Evolutionary conservation across 257 asterid genomes (phyloP).

Genomic region (Scutellaria minor): DNA sequence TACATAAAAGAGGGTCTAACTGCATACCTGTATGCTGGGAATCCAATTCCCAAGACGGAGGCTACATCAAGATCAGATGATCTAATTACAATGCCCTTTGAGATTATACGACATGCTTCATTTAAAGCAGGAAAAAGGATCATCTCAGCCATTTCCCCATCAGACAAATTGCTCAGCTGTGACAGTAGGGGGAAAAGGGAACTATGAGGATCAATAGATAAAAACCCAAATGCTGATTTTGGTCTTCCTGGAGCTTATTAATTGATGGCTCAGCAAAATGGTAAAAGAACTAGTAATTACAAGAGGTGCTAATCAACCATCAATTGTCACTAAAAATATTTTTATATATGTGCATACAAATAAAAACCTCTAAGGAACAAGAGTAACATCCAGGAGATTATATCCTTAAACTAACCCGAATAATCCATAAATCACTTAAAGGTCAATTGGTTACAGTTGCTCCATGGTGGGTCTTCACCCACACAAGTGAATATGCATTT

Average conservation of each 20-base stretch:
- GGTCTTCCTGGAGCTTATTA: too few relatives aligned
- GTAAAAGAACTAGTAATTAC: slow-evolving; percentile 3
- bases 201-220: neutral
- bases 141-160: slow-evolving; percentile 48
- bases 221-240: too few relatives aligned
- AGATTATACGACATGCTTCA: slow-evolving; percentile 46
- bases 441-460: too few relatives aligned
- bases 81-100: slow-evolving; percentile 40
- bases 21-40: slow-evolving; percentile 51
- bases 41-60: slow-evolving; percentile 53
- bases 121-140: slow-evolving; percentile 49
- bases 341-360: too few relatives aligned
- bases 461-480: too few relatives aligned
- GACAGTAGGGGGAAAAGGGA: neutral
- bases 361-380: too few relatives aligned
- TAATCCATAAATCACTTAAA: too few relatives aligned
- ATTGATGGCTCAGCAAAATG: neutral
- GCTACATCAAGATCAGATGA: slow-evolving; percentile 61
- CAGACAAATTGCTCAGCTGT: slow-evolving; percentile 43
- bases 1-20: neutral
- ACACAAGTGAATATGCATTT: too few relatives aligned
- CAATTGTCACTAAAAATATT: neutral
- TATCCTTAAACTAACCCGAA: too few relatives aligned
- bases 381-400: too few relatives aligned
- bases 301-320: neutral